phyloP scores from a whole-genome alignment of 805 yeast genomes.

The Pichia occidentalis region DNA sequence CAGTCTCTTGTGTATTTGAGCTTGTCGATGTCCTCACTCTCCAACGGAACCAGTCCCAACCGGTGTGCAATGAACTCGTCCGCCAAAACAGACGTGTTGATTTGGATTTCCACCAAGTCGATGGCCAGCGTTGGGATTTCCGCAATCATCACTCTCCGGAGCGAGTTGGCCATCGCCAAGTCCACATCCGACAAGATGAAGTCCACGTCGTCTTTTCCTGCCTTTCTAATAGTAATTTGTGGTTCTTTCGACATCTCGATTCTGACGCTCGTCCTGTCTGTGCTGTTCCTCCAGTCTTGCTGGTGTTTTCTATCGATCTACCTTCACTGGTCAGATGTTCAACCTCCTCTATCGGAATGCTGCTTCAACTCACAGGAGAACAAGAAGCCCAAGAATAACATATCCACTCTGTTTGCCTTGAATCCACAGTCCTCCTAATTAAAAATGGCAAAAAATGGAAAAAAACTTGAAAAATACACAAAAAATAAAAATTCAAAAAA shows the following conservation, averaged over 20 bases:
- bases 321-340: too few relatives aligned
- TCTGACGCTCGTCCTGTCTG: not conserved
- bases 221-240: constrained; percentile 79
- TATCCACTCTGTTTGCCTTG: too few relatives aligned
- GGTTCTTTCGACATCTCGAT: constrained; percentile 43
- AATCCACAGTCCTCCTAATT: too few relatives aligned
- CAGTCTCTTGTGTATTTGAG: constrained; percentile 90
- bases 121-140: constrained; percentile 97
- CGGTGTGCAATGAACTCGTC: constrained; percentile 96
- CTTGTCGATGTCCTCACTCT: constrained; percentile 75
- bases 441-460: too few relatives aligned
- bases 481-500: too few relatives aligned
- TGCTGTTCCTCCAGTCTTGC: not conserved
- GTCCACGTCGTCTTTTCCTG: constrained; percentile 83
- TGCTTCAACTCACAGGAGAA: too few relatives aligned
- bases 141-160: constrained; percentile 86
- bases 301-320: too few relatives aligned
- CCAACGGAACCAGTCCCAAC: constrained; percentile 85
- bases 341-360: too few relatives aligned
- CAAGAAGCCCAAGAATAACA: too few relatives aligned
- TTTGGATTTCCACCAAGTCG: constrained; percentile 90
- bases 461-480: too few relatives aligned
- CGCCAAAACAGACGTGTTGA: constrained; percentile 89
- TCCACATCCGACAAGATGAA: constrained; percentile 84
- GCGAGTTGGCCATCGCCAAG: constrained; percentile 82